These are phyloP conservation scores for Moniliophthora roreri DNA, from an alignment of 1,284 basidiomycete species.

Conservation along the genomic window DNA sequence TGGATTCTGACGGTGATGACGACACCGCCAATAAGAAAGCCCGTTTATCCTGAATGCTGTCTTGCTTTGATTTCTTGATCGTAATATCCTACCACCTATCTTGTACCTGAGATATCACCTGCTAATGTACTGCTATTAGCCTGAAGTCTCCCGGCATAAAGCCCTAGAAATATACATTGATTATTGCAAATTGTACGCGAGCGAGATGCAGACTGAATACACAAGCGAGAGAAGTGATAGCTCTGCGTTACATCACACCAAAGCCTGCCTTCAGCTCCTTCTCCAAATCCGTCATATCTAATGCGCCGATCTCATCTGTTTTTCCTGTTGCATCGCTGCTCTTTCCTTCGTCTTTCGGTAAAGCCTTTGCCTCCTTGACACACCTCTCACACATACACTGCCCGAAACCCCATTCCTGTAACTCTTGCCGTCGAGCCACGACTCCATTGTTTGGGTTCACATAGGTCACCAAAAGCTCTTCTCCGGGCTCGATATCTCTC, in stretches of 20 bases:
- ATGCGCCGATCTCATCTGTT: not conserved
- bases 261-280: slow-evolving; percentile 50
- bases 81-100: no score
- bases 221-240: not conserved
- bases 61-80: no score
- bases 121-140: no score
- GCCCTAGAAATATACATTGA: no score
- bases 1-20: no score
- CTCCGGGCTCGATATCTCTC: slow-evolving; percentile 61
- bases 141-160: no score
- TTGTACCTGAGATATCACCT: no score
- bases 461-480: slow-evolving; percentile 80
- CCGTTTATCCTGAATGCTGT: no score
- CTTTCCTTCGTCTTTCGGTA: not conserved
- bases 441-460: slow-evolving; percentile 66
- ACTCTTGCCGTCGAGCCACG: slow-evolving; percentile 51
- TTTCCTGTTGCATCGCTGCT: slow-evolving; percentile 4
- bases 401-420: slow-evolving; percentile 79
- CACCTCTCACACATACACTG: slow-evolving; percentile 68
- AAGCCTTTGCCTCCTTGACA: slow-evolving; percentile 40
- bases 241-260: slow-evolving; percentile 35
- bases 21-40: no score
- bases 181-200: no score
- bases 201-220: no score
- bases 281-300: slow-evolving; percentile 36